Evolutionary conservation across 768 basidiomycete genomes (phyloP).

Genomic region (Auricularia cornea): DNA sequence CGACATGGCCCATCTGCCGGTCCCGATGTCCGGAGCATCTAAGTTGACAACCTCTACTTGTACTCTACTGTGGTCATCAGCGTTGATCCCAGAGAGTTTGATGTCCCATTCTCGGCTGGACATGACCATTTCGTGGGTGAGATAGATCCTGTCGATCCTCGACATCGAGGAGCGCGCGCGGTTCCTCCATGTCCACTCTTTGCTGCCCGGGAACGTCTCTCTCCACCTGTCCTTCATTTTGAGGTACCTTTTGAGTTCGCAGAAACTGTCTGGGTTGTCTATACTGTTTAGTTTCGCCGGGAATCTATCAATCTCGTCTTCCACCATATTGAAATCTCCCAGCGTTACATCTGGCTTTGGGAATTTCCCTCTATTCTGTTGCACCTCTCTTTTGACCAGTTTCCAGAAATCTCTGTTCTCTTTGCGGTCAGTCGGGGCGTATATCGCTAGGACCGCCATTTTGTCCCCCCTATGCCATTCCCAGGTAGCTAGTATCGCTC

Average conservation of each 20-base stretch:
- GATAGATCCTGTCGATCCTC: not conserved
- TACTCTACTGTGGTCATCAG: not conserved
- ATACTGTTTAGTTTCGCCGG: constrained; percentile 1
- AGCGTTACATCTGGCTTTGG: constrained; percentile 9
- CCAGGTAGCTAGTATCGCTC: not conserved
- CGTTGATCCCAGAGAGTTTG: not conserved
- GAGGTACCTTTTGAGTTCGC: not conserved
- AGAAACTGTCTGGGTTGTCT: not conserved
- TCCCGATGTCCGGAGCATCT: not conserved
- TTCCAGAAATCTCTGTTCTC: not conserved
- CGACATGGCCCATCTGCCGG: not conserved
- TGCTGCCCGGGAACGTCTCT: not conserved
- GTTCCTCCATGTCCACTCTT: not conserved
- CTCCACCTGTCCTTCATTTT: not conserved
- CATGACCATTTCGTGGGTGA: not conserved
- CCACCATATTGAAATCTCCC: constrained; percentile 15
- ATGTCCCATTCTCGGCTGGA: not conserved
- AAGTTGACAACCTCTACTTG: not conserved
- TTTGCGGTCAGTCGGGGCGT: not conserved
- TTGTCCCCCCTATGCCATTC: not conserved
- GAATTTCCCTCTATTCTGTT: not conserved
- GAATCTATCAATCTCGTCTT: constrained; percentile 13
- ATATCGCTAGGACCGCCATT: not conserved
- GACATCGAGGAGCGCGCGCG: not conserved
- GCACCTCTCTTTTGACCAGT: too few relatives aligned